Base-by-base conservation (phyloP, 176 grass and related monocot genomes). In the Paspalum notatum region DNA sequence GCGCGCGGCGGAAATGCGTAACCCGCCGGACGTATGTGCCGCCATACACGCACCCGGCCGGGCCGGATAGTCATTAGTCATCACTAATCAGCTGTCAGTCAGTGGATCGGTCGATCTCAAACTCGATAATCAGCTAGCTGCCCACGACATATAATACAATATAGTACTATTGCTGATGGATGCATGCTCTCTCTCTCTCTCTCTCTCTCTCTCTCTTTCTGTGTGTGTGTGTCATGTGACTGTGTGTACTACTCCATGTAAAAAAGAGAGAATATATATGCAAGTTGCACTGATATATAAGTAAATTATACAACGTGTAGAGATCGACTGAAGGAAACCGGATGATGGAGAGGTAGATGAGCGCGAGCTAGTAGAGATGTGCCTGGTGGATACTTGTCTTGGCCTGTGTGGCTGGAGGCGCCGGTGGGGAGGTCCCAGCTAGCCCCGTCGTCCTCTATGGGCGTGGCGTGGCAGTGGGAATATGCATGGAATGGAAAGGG, bases 401-500 rank as follows among this genome's bases (percentile, higher is more conserved):
- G 75, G 5, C 37, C 48, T 45, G 74, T 47, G 74, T 77, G 74
- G 42, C 70, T 11, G 4, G 8, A 38, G 8, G 37, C 18, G 55
- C 54, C n/a, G 9, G 12, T 58, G 10, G 9, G 25, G 63, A 40
- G 26, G 4, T 17, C n/a, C n/a, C n/a, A n/a, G n/a, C n/a, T n/a
- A n/a, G n/a, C n/a, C n/a, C n/a, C n/a, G n/a, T n/a, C n/a, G n/a
- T n/a, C n/a, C n/a, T n/a, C n/a, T 11, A 16, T 5, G 14, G 15
- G 41, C 21, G 46, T 6, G 26, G 48, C 18, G 55, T 16, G 47
- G 56, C 32, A 39, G 44, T 14, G 46, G 46, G 57, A 66, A 80
- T 74, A 56, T 80, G 77, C 27, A 54, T 71, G 66, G 71, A 82
- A 76, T 24, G 39, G 72, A 62, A 77, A 71, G 49, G 46, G 22